Percentiles rank a stretch among this genome's conserved stretches.
These are phyloP conservation scores for Fusarium staphyleae DNA, from an alignment of 2,329 filamentous ascomycete genomes.

Conservation along the genomic window DNA sequence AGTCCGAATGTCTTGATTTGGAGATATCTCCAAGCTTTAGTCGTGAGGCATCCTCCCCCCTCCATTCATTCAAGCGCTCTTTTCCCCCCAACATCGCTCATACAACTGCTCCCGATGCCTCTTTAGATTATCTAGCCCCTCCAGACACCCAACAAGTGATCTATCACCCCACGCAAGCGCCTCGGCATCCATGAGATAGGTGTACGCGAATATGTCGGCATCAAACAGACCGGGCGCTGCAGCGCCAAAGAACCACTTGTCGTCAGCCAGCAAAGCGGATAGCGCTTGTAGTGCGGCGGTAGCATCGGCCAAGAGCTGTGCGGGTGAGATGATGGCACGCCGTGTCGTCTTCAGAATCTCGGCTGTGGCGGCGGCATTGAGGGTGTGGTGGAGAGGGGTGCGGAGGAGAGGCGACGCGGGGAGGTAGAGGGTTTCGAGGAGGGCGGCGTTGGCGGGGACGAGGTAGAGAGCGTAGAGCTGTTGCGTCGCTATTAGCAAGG, in stretches of 20 bases:
- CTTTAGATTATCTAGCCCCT: slow-evolving; percentile 67
- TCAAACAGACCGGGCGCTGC: slow-evolving; percentile 77
- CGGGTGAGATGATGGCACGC: slow-evolving; percentile 45
- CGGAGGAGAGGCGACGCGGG: slow-evolving; percentile 70
- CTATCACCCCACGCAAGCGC: slow-evolving; percentile 69
- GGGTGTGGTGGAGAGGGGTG: slow-evolving; percentile 66
- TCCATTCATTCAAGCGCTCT: slow-evolving; percentile 3
- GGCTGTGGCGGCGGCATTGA: slow-evolving; percentile 74
- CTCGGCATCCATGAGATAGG: slow-evolving; percentile 76
- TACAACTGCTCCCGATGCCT: slow-evolving; percentile 50
- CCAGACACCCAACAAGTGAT: slow-evolving; percentile 64
- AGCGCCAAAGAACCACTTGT: slow-evolving; percentile 59
- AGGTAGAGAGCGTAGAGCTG: slow-evolving; percentile 85
- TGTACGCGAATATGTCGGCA: slow-evolving; percentile 89
- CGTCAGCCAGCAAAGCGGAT: slow-evolving; percentile 49
- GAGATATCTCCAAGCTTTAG: not conserved
- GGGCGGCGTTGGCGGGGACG: slow-evolving; percentile 68
- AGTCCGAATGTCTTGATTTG: not conserved
- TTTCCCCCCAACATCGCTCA: slow-evolving; percentile 41
- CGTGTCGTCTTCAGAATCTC: slow-evolving; percentile 73
- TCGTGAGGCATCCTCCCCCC: not conserved
- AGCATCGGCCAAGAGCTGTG: slow-evolving; percentile 53
- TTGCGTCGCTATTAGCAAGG: slow-evolving; percentile 6
- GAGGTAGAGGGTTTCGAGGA: slow-evolving; percentile 78
- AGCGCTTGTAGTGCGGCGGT: slow-evolving; percentile 56